These are phyloP conservation scores for Globisporangium sylvaticum DNA, from an alignment of 352 stramenopile species.

Conservation along the genomic window DNA sequence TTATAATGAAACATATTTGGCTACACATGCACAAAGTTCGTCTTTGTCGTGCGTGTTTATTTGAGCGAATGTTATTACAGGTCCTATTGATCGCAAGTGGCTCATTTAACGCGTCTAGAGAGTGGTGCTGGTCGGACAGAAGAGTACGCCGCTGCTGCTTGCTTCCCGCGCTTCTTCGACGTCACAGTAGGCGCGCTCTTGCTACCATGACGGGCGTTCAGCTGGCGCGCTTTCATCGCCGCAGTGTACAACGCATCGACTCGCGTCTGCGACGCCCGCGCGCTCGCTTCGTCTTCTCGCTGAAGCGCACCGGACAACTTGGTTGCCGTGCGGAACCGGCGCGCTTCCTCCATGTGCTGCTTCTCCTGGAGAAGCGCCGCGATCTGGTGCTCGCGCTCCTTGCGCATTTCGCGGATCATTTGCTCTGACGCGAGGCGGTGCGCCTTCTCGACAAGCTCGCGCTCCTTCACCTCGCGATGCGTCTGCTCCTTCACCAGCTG, in stretches of 20 bases:
- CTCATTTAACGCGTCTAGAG: conserved; percentile 3
- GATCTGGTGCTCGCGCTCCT: conserved; percentile 52
- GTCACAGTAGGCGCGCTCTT: neutral
- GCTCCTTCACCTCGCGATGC: conserved; percentile 50
- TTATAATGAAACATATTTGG: neutral
- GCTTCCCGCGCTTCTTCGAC: neutral
- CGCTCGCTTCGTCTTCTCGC: conserved; percentile 25
- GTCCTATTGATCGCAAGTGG: neutral
- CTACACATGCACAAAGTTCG: neutral
- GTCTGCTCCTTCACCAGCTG: conserved; percentile 62
- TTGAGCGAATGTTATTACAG: neutral
- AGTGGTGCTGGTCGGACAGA: neutral
- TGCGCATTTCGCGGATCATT: conserved; percentile 64
- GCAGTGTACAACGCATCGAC: conserved; percentile 66
- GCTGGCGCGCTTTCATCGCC: conserved; percentile 56
- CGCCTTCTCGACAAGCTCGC: conserved; percentile 63
- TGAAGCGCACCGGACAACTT: conserved; percentile 38
- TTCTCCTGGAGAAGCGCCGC: conserved; percentile 49
- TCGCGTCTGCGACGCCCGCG: conserved; percentile 18
- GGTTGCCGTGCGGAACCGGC: conserved; percentile 44
- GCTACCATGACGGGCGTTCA: conserved; percentile 6
- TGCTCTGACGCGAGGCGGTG: conserved; percentile 60
- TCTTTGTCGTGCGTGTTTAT: neutral
- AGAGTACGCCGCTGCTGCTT: neutral
- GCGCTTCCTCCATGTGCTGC: conserved; percentile 56